phyloP scores from a whole-genome alignment of 129 eudicot species.

The Centaurea solstitialis region DNA sequence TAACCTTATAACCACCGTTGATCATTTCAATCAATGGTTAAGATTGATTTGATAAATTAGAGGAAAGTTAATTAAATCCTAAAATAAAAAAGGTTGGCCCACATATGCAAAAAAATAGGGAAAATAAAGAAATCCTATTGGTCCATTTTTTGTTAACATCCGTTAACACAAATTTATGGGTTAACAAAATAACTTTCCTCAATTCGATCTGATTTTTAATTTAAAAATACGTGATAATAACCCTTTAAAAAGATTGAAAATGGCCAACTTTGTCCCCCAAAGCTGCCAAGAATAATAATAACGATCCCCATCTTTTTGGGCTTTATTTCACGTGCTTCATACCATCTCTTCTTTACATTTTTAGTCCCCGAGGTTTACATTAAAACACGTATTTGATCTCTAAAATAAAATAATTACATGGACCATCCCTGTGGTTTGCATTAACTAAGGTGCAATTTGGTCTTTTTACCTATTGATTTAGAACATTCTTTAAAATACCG shows the following conservation, averaged over 20 bases:
- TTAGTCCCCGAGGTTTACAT: background rate
- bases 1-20: too few relatives aligned
- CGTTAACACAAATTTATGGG: too few relatives aligned
- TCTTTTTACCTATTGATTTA: background rate
- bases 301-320: background rate
- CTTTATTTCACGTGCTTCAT: constrained; percentile 18
- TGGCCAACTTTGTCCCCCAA: constrained; percentile 2
- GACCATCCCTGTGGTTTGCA: background rate
- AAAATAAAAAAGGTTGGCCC: too few relatives aligned
- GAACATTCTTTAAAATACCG: background rate
- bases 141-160: too few relatives aligned
- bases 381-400: background rate
- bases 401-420: background rate
- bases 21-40: too few relatives aligned
- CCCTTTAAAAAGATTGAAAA: background rate
- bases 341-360: background rate
- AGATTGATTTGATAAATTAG: too few relatives aligned
- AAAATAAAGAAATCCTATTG: too few relatives aligned
- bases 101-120: too few relatives aligned
- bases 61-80: too few relatives aligned
- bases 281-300: constrained; percentile 4
- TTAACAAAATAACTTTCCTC: too few relatives aligned
- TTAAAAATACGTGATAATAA: too few relatives aligned
- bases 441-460: background rate
- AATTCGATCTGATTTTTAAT: too few relatives aligned